Evolutionary conservation across 352 stramenopile species (phyloP), one percentile per base, ranked within the genome.

Genomic region (Globisporangium emineosum): DNA sequence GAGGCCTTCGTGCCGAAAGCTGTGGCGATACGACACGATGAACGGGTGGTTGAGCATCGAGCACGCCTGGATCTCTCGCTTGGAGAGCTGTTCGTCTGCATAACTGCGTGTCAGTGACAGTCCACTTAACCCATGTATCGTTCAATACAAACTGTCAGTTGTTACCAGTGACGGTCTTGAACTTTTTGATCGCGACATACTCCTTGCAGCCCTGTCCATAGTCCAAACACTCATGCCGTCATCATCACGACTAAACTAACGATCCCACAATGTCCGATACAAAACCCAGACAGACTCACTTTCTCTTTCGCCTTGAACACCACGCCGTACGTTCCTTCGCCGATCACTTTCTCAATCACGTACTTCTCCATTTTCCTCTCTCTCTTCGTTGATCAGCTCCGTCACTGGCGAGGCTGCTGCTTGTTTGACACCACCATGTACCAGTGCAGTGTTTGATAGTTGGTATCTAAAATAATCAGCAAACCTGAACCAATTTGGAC

Each of bases 11-110:
- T 90, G 78, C 0, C 86, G 83, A 64, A 94, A 94, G 37, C 81
- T 91, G 66, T 90, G 75, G 51, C 86, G 86, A 62, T 91, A 93
- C 1, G 78, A 86, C n/a, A 94, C 83, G 57, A 94, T 94, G 52
- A 86, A 79, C 32, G 81, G 75, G 32, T 94, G 86, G 45, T 69
- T 93, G 13, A 94, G 78, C 83, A 92, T 94, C 19, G 86, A 91
- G 54, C 83, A 92, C 25, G 81, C 82, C 58, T 92, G 86, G 58
- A 94, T 83, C 68, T 94, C 86, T 27, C 86, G 80, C 69, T 86
- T 90, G 0, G 83, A 91, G 29, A 92, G 62, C 54, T 88, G 77
- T 40, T 94, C 83, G 65, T 91, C 85, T 90, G 10, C 40, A 23
- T 17, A 47, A 47, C 21, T 8, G 4, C 10, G 40, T 23, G 17